Conservation (phyloP, 495 filamentous ascomycete species). For the Lasiosphaeriaceae sp. region DNA sequence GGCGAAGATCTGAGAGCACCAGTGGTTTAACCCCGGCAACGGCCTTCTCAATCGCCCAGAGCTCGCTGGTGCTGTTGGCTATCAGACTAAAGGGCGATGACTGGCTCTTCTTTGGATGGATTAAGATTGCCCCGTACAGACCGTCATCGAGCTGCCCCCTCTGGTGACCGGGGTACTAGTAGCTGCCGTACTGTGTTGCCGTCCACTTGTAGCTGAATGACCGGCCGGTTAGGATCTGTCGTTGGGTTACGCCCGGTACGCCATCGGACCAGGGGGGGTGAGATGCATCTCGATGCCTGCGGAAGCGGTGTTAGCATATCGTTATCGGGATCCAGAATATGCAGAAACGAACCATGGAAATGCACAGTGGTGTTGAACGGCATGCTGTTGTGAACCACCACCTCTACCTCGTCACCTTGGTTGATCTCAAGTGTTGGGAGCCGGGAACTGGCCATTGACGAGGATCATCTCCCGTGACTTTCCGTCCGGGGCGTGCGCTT, state of each 20-base stretch:
- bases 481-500: conserved; percentile 36
- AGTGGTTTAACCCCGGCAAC: conserved; percentile 42
- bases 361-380: conserved; percentile 48
- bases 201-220: conserved; percentile 45
- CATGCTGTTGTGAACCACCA: conserved; percentile 45
- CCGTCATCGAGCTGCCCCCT: conserved; percentile 49
- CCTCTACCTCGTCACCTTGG: conserved; percentile 48
- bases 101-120: conserved; percentile 38
- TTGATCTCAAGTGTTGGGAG: conserved; percentile 42
- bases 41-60: conserved; percentile 44
- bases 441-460: conserved; percentile 49
- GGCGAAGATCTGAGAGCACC: conserved; percentile 53
- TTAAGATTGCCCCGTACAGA: conserved; percentile 49
- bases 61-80: conserved; percentile 29
- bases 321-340: neutral
- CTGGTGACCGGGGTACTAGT: conserved; percentile 55
- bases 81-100: conserved; percentile 47
- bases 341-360: conserved; percentile 43
- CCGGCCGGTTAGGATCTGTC: conserved; percentile 40
- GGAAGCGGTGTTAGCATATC: neutral
- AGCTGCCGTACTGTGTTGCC: conserved; percentile 47
- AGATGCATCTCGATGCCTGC: conserved; percentile 49
- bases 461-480: conserved; percentile 41
- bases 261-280: conserved; percentile 39
- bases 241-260: conserved; percentile 36